Percentiles rank a stretch among this genome's conserved stretches.
These are phyloP conservation scores for Coniosporium tulheliwenetii DNA, from an alignment of 2,329 filamentous ascomycete species.

Conservation along the genomic window DNA sequence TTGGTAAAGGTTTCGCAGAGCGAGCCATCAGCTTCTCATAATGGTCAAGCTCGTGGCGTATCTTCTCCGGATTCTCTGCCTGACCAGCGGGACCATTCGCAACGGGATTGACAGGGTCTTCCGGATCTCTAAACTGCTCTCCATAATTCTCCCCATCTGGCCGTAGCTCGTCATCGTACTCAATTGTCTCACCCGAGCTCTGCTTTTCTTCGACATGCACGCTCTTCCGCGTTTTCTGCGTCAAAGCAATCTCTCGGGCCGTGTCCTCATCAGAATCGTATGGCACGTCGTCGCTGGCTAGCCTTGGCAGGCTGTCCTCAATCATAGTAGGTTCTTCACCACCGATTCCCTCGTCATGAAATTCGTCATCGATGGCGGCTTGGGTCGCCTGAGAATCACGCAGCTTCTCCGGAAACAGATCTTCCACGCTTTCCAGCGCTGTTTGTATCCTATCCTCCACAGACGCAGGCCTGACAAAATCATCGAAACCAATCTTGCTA, in stretches of 20 bases:
- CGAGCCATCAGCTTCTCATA: too few species aligned
- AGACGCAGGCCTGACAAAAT: slow-evolving; percentile 41
- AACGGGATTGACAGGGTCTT: slow-evolving; percentile 1
- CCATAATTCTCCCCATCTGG: slow-evolving; percentile 3
- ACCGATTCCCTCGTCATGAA: slow-evolving; percentile 24
- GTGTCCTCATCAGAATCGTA: slow-evolving; percentile 28
- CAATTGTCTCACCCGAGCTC: neutral
- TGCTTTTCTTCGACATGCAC: neutral
- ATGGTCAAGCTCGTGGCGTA: too few species aligned
- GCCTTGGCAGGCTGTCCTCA: slow-evolving; percentile 14
- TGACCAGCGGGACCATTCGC: neutral
- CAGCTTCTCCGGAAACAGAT: slow-evolving; percentile 61
- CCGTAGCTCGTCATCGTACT: slow-evolving; percentile 2
- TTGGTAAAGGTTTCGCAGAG: too few species aligned
- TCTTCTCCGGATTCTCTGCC: too few species aligned
- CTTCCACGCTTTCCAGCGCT: slow-evolving; percentile 67
- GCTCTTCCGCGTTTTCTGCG: slow-evolving; percentile 9
- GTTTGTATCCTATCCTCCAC: slow-evolving; percentile 53
- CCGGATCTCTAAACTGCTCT: slow-evolving; percentile 3
- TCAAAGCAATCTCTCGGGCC: slow-evolving; percentile 14
- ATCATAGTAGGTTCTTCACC: slow-evolving; percentile 48
- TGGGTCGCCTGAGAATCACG: slow-evolving; percentile 2
- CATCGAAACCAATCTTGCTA: slow-evolving; percentile 41
- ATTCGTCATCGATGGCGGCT: slow-evolving; percentile 1
- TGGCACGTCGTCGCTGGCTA: slow-evolving; percentile 24